Conservation (phyloP, 805 yeast species). For the Wickerhamiella alocasiicola region DNA sequence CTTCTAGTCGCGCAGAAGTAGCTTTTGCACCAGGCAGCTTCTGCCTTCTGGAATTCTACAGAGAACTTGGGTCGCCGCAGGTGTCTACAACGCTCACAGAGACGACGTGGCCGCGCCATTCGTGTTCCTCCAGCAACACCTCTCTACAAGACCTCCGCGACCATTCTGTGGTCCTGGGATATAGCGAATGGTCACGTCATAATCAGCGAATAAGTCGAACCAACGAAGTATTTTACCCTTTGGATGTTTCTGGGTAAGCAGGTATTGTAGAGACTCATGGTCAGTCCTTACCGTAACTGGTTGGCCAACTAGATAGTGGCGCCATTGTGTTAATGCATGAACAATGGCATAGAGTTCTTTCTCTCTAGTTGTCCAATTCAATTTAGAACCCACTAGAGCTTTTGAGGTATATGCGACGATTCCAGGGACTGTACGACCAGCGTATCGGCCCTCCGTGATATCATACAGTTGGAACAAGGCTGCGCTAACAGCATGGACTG, state of each 20-base stretch:
- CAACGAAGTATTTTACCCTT: background rate
- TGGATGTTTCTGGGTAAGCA: background rate
- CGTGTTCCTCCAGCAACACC: too few relatives aligned
- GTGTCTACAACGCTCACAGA: too few relatives aligned
- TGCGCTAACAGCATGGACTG: background rate
- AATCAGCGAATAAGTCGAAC: background rate
- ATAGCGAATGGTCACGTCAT: background rate
- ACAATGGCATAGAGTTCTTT: slow-evolving; percentile 3
- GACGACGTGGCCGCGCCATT: too few relatives aligned
- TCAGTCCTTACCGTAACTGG: slow-evolving; percentile 1
- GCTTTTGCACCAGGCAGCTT: too few relatives aligned
- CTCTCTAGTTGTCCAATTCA: slow-evolving; percentile 3
- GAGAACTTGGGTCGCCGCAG: too few relatives aligned
- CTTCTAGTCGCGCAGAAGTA: too few relatives aligned
- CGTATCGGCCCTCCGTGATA: background rate
- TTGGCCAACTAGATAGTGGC: background rate
- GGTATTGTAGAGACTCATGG: background rate
- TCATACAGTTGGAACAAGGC: background rate
- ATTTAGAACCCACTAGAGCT: background rate
- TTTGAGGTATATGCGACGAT: background rate
- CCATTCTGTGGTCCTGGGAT: too few relatives aligned
- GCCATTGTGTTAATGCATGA: background rate
- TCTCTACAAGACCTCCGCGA: too few relatives aligned
- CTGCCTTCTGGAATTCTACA: too few relatives aligned
- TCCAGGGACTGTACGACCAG: background rate